phyloP scores from a whole-genome alignment of 192 early-diverging fungal species.

The Rhizophagus sp. region DNA sequence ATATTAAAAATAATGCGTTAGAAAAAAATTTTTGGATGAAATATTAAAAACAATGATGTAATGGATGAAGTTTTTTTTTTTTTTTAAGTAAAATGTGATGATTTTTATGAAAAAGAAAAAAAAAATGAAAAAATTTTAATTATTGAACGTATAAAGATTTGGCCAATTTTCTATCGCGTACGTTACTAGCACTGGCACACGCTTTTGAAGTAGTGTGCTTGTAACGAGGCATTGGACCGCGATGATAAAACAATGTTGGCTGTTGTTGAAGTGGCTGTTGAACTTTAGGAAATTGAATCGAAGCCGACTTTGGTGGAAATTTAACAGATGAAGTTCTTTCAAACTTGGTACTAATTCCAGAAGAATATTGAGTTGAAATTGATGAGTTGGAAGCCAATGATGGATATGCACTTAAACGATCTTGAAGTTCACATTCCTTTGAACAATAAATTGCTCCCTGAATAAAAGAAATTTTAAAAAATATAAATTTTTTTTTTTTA shows the following conservation, averaged over 20 bases:
- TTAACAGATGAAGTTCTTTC: neutral
- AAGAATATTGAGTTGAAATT: neutral
- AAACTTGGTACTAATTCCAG: neutral
- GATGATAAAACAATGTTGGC: constrained; percentile 16
- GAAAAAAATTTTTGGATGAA: neutral
- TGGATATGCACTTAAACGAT: neutral
- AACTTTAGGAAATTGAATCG: neutral
- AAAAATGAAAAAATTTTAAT: neutral
- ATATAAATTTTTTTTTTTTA: neutral
- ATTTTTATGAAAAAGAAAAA: neutral
- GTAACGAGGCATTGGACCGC: constrained; percentile 7
- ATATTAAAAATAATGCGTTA: neutral
- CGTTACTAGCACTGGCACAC: neutral
- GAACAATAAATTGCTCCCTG: constrained; percentile 11
- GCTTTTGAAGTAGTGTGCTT: neutral
- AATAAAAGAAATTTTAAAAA: neutral
- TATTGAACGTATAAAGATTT: constrained; percentile 17
- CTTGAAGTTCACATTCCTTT: constrained; percentile 12
- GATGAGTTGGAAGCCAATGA: neutral
- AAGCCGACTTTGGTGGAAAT: neutral
- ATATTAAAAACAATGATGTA: neutral
- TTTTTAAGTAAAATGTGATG: neutral
- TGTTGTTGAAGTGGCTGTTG: constrained; percentile 6
- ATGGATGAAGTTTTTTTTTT: too few species aligned
- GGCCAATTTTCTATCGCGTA: neutral